Conservation (phyloP, 2,329 filamentous ascomycete genomes). For the Alternaria atra region DNA sequence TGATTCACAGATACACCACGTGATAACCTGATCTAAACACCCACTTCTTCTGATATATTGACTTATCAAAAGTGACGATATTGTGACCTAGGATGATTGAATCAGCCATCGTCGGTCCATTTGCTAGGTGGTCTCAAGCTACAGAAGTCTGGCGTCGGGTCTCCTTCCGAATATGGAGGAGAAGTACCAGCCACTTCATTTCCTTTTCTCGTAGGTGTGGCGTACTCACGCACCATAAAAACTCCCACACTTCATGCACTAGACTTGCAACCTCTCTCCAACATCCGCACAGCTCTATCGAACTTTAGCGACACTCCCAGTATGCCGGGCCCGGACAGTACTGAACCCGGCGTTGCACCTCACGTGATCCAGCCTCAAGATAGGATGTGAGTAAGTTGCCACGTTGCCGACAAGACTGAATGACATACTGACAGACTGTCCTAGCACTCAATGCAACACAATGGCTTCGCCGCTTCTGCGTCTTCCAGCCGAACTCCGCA, state of each 20-base stretch:
- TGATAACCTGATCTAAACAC: too few species aligned
- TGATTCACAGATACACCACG: too few species aligned
- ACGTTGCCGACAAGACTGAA: accelerated
- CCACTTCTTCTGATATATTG: too few species aligned
- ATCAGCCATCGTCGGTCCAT: background rate
- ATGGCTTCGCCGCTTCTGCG: background rate
- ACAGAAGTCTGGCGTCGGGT: background rate
- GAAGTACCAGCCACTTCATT: background rate
- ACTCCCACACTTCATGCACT: background rate
- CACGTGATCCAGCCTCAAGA: background rate
- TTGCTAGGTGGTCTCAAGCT: background rate
- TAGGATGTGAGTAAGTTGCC: background rate
- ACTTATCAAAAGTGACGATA: background rate
- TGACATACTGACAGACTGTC: background rate
- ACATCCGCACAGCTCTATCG: background rate
- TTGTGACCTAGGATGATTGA: background rate
- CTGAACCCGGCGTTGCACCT: background rate
- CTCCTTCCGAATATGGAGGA: background rate
- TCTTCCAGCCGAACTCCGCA: background rate
- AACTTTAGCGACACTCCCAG: background rate
- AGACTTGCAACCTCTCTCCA: background rate
- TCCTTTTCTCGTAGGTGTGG: background rate
- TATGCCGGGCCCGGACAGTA: background rate
- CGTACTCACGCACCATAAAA: background rate
- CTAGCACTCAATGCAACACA: background rate